A percentile compares a stretch with the other conserved stretches of the same genome.
Conservation (phyloP, 495 filamentous ascomycete species). For the Penicillium paradoxum region DNA sequence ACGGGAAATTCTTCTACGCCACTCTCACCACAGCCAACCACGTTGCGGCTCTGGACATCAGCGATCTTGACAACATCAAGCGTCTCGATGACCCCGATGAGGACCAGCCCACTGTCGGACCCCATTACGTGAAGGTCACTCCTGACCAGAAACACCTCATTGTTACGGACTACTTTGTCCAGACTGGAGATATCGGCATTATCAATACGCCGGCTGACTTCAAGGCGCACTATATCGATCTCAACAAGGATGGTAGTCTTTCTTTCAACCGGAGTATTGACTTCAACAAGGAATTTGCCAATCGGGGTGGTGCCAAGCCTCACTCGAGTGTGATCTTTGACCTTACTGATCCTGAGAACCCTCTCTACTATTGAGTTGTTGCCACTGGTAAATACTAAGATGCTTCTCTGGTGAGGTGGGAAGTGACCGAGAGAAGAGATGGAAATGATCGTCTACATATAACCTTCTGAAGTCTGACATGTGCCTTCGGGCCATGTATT, state of each 20-base stretch:
- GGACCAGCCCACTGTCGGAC: conserved; percentile 54
- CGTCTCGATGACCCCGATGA: conserved; percentile 56
- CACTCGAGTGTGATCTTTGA: conserved; percentile 58
- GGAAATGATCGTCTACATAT: too few relatives aligned
- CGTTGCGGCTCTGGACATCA: conserved; percentile 60
- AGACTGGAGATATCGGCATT: conserved; percentile 56
- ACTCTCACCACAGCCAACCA: conserved; percentile 59
- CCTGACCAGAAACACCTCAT: conserved; percentile 60
- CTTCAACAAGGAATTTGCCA: conserved; percentile 47
- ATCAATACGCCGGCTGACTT: conserved; percentile 61
- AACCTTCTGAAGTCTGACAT: too few relatives aligned
- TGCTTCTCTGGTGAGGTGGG: too few relatives aligned
- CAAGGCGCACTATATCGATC: conserved; percentile 59
- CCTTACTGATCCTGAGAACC: conserved; percentile 47
- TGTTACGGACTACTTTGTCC: conserved; percentile 62
- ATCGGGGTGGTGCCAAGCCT: conserved; percentile 54
- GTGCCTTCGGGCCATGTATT: too few relatives aligned
- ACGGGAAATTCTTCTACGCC: conserved; percentile 56
- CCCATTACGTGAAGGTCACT: conserved; percentile 61
- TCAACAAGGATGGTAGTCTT: conserved; percentile 49
- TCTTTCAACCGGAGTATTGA: conserved; percentile 56
- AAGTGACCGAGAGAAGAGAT: too few relatives aligned
- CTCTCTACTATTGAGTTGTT: conserved; percentile 32
- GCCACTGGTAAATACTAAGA: too few relatives aligned
- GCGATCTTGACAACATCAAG: conserved; percentile 53